A percentile compares a stretch with the other conserved stretches of the same genome.
These are phyloP conservation scores for Avena eriantha DNA, from an alignment of 176 grass and related monocot genomes.

Conservation along the genomic window DNA sequence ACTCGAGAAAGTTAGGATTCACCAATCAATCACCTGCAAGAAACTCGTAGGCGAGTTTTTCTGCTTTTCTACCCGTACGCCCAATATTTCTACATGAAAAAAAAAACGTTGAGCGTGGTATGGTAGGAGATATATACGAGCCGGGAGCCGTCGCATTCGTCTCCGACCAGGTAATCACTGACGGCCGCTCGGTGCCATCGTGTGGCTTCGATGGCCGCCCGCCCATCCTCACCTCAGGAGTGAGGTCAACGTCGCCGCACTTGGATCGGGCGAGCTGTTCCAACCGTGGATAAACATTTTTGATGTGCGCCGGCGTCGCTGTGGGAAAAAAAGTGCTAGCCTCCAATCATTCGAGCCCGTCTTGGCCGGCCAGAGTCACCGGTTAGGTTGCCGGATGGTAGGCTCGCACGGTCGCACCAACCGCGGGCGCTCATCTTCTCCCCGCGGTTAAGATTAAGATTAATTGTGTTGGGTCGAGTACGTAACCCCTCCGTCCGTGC, in stretches of 20 bases:
- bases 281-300: background rate
- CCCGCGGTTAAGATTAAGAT: background rate
- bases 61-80: too few species aligned
- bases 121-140: background rate
- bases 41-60: background rate
- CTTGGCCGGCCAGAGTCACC: conserved; percentile 13
- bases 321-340: background rate
- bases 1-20: background rate
- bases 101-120: background rate
- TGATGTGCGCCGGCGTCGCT: background rate
- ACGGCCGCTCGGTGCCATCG: background rate
- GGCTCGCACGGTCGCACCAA: conserved; percentile 38
- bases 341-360: conserved; percentile 1
- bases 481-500: background rate
- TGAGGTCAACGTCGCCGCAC: background rate
- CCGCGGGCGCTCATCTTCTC: background rate
- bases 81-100: background rate
- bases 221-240: background rate
- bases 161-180: background rate
- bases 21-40: background rate
- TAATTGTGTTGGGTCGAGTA: background rate
- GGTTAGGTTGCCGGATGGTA: conserved; percentile 22
- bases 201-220: conserved; percentile 5
- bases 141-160: background rate
- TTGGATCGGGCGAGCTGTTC: background rate